phyloP scores from a whole-genome alignment of 257 asterid species.

The Plectranthus barbatus region DNA sequence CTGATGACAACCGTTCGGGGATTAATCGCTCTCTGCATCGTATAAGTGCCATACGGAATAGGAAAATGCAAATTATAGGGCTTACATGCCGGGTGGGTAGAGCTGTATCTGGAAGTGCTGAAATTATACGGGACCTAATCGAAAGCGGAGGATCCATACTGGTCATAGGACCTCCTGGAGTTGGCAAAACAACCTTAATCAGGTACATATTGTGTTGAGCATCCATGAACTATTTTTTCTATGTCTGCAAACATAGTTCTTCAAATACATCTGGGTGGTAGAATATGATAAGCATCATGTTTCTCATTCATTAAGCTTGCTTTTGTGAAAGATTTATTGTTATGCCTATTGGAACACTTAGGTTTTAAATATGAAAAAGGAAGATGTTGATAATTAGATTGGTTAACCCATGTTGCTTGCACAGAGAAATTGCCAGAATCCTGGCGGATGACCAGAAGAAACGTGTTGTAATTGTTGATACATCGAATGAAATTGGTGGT shows the following conservation, averaged over 20 bases:
- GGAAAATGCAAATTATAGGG: conserved; percentile 89
- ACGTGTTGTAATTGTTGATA: conserved; percentile 93
- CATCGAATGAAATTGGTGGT: conserved; percentile 97
- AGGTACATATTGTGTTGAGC: conserved; percentile 36
- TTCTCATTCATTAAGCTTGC: background rate
- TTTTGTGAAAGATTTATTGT: background rate
- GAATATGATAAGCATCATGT: background rate
- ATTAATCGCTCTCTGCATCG: conserved; percentile 87
- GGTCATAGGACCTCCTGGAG: conserved; percentile 98
- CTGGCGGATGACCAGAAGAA: conserved; percentile 85
- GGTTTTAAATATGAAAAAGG: background rate
- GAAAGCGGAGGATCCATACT: conserved; percentile 87
- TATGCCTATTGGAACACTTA: background rate
- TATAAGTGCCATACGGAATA: conserved; percentile 90
- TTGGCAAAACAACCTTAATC: conserved; percentile 94
- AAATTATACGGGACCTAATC: conserved; percentile 74
- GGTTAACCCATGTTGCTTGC: background rate
- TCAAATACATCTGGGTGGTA: background rate
- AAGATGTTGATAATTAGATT: background rate
- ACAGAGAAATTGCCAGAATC: conserved; percentile 90
- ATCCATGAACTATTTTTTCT: background rate
- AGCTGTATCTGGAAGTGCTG: conserved; percentile 98
- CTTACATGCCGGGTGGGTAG: conserved; percentile 98
- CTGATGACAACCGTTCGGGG: conserved; percentile 96
- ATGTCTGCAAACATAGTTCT: background rate